Conservation (phyloP, 176 grass and related monocot species). For the Triticum urartu region DNA sequence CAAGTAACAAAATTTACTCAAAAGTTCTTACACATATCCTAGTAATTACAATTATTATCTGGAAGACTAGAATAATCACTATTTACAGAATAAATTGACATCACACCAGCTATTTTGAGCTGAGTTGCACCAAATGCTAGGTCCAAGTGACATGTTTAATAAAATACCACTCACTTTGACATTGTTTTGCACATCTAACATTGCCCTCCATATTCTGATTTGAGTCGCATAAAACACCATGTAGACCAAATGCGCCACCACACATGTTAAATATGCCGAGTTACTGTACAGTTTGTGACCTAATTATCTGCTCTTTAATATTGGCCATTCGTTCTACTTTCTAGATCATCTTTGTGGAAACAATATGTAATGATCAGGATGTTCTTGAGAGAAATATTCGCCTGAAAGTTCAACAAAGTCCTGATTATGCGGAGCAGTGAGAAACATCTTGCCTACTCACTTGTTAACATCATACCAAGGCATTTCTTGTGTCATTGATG, state of each 20-base stretch:
- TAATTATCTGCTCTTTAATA: conserved; percentile 19
- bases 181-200: not conserved
- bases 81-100: conserved; percentile 3
- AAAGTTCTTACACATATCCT: not conserved
- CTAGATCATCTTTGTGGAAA: conserved; percentile 98
- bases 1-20: not conserved
- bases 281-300: not conserved
- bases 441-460: conserved; percentile 36
- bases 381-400: conserved; percentile 97
- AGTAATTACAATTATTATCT: not conserved
- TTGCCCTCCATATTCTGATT: not conserved
- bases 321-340: conserved; percentile 25
- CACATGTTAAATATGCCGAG: conserved; percentile 13
- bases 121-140: not conserved
- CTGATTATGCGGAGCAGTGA: conserved; percentile 97
- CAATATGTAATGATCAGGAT: conserved; percentile 86
- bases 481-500: not conserved
- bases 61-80: not conserved
- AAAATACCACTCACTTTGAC: not conserved
- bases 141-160: not conserved
- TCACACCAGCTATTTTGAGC: not conserved
- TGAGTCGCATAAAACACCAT: not conserved
- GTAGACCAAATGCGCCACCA: not conserved
- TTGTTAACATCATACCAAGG: not conserved
- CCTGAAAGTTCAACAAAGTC: conserved; percentile 96